These are phyloP conservation scores for Brassica carinata DNA, from an alignment of 345 rosid genomes.

Conservation along the genomic window DNA sequence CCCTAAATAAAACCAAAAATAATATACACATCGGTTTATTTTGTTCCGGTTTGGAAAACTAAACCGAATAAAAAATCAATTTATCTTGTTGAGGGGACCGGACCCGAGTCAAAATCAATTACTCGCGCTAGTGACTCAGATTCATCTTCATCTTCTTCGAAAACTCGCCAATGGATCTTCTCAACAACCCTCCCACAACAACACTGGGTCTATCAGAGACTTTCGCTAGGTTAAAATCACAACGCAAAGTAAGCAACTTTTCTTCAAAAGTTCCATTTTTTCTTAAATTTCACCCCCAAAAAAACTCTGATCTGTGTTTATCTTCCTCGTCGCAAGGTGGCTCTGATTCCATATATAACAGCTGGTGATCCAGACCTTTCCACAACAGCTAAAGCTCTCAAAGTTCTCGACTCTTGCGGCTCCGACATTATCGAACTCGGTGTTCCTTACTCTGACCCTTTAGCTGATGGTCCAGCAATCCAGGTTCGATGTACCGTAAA, in stretches of 20 bases:
- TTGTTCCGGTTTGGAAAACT: neutral
- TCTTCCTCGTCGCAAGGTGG: slow-evolving; percentile 47
- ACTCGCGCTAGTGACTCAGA: slow-evolving; percentile 20
- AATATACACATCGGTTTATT: neutral
- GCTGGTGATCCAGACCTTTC: slow-evolving; percentile 98
- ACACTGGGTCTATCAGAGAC: slow-evolving; percentile 60
- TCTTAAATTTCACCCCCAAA: neutral
- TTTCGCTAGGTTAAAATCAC: slow-evolving; percentile 58
- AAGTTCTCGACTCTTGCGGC: slow-evolving; percentile 77
- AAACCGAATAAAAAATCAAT: slow-evolving; percentile 3
- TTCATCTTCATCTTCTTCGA: slow-evolving; percentile 41
- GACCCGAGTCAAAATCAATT: neutral
- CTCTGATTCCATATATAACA: slow-evolving; percentile 83
- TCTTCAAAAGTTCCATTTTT: slow-evolving; percentile 15
- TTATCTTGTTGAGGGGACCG: neutral
- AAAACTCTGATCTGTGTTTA: neutral
- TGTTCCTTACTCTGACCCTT: slow-evolving; percentile 88
- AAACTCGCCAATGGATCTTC: slow-evolving; percentile 56
- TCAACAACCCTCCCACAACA: slow-evolving; percentile 40
- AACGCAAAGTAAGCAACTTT: slow-evolving; percentile 56
- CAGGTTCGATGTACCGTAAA: slow-evolving; percentile 56
- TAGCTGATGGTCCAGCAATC: slow-evolving; percentile 92
- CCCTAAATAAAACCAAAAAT: neutral
- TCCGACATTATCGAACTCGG: slow-evolving; percentile 86
- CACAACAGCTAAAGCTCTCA: slow-evolving; percentile 83